These are phyloP conservation scores for Chenopodium suecicum DNA, from an alignment of 148 eudicot genomes.

Conservation along the genomic window DNA sequence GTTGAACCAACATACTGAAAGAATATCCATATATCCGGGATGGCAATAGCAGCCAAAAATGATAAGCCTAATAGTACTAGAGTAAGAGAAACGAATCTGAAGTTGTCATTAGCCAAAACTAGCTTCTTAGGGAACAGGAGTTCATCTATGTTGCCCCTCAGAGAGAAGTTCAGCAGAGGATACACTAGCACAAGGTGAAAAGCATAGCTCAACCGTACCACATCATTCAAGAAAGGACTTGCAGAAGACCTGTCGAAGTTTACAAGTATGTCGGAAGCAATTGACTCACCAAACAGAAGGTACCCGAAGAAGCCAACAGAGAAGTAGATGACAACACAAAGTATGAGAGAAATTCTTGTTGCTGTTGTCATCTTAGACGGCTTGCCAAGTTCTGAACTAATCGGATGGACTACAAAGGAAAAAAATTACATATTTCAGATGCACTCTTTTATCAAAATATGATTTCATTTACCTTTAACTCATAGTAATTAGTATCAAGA, in stretches of 20 bases:
- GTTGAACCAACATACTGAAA: slow-evolving; percentile 92
- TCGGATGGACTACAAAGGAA: slow-evolving; percentile 67
- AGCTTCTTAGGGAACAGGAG: slow-evolving; percentile 61
- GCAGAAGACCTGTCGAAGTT: slow-evolving; percentile 72
- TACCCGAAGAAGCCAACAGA: slow-evolving; percentile 79
- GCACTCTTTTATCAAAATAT: not conserved
- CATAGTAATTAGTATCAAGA: too few relatives aligned
- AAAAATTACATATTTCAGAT: not conserved
- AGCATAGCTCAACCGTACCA: slow-evolving; percentile 82
- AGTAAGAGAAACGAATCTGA: slow-evolving; percentile 58
- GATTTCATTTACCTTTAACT: too few relatives aligned
- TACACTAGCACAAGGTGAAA: slow-evolving; percentile 82
- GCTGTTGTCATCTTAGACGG: slow-evolving; percentile 66
- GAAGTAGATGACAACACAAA: slow-evolving; percentile 72
- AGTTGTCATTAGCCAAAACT: slow-evolving; percentile 41
- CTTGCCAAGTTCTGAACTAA: slow-evolving; percentile 71
- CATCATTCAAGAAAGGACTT: slow-evolving; percentile 52
- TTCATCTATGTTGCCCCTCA: slow-evolving; percentile 69
- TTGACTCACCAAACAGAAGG: slow-evolving; percentile 85
- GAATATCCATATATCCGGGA: slow-evolving; percentile 89
- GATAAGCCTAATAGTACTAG: slow-evolving; percentile 38
- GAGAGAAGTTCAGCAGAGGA: slow-evolving; percentile 78
- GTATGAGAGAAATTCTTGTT: slow-evolving; percentile 64
- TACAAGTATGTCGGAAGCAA: slow-evolving; percentile 80
- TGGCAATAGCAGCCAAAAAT: slow-evolving; percentile 63